A percentile compares a stretch with the other conserved stretches of the same genome.
Conservation (phyloP, 106 monocot genomes). For the Ottelia alismoides region DNA sequence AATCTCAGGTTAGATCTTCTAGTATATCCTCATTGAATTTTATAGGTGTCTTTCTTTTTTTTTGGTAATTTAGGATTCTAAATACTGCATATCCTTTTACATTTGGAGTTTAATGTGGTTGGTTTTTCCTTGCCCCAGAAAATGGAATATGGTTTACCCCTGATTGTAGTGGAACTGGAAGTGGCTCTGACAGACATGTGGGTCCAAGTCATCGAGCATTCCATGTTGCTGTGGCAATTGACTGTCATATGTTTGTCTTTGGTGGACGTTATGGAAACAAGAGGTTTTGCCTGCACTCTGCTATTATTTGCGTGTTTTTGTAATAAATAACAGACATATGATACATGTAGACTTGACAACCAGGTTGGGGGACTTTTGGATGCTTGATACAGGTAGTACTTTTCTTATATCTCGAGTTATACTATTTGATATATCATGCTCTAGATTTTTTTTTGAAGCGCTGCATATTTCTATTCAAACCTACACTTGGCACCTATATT, state of each 20-base stretch:
- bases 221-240: slow-evolving; percentile 81
- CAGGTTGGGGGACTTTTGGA: slow-evolving; percentile 99
- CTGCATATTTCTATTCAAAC: background rate
- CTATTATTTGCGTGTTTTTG: background rate
- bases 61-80: too few species aligned
- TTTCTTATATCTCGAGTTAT: background rate
- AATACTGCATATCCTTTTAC: too few species aligned
- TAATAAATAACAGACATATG: background rate
- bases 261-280: slow-evolving; percentile 76
- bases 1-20: too few species aligned
- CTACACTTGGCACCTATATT: background rate
- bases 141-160: slow-evolving; percentile 92
- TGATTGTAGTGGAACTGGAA: slow-evolving; percentile 54
- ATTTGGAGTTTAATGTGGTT: too few species aligned
- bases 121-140: slow-evolving; percentile 32
- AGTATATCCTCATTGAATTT: too few species aligned
- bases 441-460: background rate
- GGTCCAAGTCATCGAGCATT: slow-evolving; percentile 81
- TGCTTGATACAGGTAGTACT: slow-evolving; percentile 92
- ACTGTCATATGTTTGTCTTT: slow-evolving; percentile 92
- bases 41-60: too few species aligned
- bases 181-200: slow-evolving; percentile 53
- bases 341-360: slow-evolving; percentile 4
- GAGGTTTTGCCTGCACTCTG: slow-evolving; percentile 23
- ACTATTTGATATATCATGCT: background rate